These are phyloP conservation scores for Ambrosia hybrid DNA, from an alignment of 140 eudicot species.

Conservation along the genomic window DNA sequence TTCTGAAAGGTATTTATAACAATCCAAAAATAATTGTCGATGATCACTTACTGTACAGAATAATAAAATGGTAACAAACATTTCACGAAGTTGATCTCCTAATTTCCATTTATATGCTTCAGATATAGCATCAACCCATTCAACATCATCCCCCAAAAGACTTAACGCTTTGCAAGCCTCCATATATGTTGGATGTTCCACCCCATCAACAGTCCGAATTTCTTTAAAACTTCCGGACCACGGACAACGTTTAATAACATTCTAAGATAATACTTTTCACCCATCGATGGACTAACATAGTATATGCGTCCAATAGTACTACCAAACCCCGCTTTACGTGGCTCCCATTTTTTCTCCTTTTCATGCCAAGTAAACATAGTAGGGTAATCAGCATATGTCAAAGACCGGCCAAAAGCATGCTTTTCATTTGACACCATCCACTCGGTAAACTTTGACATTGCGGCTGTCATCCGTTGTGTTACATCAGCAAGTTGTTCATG, in stretches of 20 bases:
- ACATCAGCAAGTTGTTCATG: not conserved
- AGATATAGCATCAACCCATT: not conserved
- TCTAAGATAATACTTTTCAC: constrained; percentile 18
- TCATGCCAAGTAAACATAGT: constrained; percentile 1
- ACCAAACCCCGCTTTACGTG: not conserved
- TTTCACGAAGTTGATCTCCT: not conserved
- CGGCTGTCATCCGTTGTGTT: not conserved
- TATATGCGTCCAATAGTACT: not conserved
- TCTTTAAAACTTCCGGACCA: not conserved
- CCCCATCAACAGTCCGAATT: not conserved
- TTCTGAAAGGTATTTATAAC: not conserved
- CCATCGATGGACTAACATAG: not conserved
- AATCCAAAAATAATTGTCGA: not conserved
- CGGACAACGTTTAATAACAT: constrained; percentile 7
- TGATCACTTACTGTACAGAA: not conserved
- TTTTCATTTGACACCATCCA: not conserved
- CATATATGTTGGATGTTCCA: not conserved
- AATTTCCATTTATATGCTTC: not conserved
- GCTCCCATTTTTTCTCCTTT: not conserved
- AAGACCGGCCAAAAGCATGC: not conserved
- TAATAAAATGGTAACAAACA: not conserved
- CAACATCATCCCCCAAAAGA: not conserved
- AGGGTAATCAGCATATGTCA: not conserved
- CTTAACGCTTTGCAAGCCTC: not conserved
- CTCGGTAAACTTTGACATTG: not conserved